Evolutionary conservation across 2,329 filamentous ascomycete genomes (phyloP), one percentile per base, ranked within the genome.

Genomic region (Acephala macrosclerotiorum): DNA sequence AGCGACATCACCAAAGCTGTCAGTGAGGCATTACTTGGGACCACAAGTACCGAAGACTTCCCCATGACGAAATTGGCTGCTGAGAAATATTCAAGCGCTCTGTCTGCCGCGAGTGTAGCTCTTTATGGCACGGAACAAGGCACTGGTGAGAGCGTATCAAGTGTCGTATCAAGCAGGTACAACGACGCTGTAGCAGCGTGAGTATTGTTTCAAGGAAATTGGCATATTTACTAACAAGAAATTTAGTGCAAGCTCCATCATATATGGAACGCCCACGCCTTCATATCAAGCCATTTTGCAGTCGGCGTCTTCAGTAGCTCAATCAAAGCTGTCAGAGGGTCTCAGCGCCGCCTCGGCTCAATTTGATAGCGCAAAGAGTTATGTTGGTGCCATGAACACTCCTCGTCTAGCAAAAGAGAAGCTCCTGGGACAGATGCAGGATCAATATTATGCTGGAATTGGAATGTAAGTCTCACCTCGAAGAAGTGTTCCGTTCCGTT

Each of bases 271-370:
- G 0, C 83, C 77, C 70, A 88, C 79, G 70, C 79, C 82, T 0
- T 71, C 79, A 26, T 78, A 78, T 65, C 78, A 79, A 66, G 83
- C 81, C 14, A 80, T 83, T 11, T 78, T 87, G 20, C 82, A 83
- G 66, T 87, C 84, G 6, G 84, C 89, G 35, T 86, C 85, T 60
- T 88, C 90, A 0, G 86, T 94, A 69, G 93, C 92, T 0, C 86
- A 91, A 0, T 88, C 89, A 36, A 86, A 86, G 63, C 82, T 95
- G 18, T 85, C 87, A 16, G 89, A 93, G 72, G 91, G 90, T n/a
- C 81, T 92, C 5, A 84, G 85, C 60, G 85, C 85, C 75, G 92
- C 92, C 7, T 91, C 91, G 60, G 84, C 89, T 40, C 91, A 93
- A 73, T 92, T 92, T 71, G 84, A 89, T 58, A 87, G 82, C 61